Percentiles rank a stretch among this genome's conserved stretches.
These are phyloP conservation scores for Neonectria hederae DNA, from an alignment of 2,329 filamentous ascomycete genomes.

Conservation along the genomic window DNA sequence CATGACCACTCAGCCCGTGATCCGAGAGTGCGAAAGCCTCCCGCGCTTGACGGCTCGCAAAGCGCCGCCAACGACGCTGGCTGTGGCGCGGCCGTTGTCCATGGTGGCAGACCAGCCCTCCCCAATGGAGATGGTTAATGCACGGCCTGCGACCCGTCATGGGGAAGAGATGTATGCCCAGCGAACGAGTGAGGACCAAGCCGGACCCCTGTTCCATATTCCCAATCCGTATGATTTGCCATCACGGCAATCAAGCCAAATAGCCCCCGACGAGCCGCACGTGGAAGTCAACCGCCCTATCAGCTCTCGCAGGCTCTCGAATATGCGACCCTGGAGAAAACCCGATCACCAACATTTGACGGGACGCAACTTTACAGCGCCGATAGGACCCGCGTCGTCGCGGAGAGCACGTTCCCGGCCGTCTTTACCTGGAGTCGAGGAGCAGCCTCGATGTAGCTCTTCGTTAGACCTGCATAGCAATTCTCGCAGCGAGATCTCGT, in stretches of 20 bases:
- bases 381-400: conserved; percentile 25
- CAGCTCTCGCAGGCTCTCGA: conserved; percentile 46
- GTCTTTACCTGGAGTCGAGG: conserved; percentile 28
- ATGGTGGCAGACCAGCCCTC: conserved; percentile 65
- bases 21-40: conserved; percentile 26
- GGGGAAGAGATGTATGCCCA: conserved; percentile 34
- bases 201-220: conserved; percentile 26
- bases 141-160: conserved; percentile 45
- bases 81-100: conserved; percentile 62
- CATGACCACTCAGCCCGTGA: conserved; percentile 26
- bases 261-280: conserved; percentile 26
- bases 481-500: conserved; percentile 35
- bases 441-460: conserved; percentile 42
- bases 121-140: conserved; percentile 40
- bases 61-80: conserved; percentile 55
- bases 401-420: conserved; percentile 37
- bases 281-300: conserved; percentile 29
- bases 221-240: conserved; percentile 27
- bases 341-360: conserved; percentile 26
- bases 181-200: conserved; percentile 27
- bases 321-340: conserved; percentile 45
- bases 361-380: conserved; percentile 26
- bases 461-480: conserved; percentile 46
- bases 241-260: conserved; percentile 38
- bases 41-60: conserved; percentile 35